These are phyloP conservation scores for Cymbopogon flexuosus DNA, from an alignment of 202 grass and related monocot genomes.

Conservation along the genomic window DNA sequence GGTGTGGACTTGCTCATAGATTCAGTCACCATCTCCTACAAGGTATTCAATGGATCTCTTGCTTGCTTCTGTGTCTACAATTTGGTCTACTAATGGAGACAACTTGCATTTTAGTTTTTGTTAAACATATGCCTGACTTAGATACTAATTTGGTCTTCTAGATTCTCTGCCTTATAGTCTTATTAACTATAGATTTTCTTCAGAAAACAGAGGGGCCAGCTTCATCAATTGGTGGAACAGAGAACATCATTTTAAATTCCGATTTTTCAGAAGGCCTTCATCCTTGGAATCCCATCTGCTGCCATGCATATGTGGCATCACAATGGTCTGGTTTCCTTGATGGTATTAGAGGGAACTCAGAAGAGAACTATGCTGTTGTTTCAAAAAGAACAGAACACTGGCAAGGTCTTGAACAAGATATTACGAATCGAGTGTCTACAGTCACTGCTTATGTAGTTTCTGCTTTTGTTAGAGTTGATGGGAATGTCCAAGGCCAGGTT, in stretches of 20 bases:
- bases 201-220: conserved; percentile 52
- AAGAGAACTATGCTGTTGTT: conserved; percentile 71
- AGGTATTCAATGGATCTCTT: conserved; percentile 41
- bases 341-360: conserved; percentile 60
- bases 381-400: conserved; percentile 67
- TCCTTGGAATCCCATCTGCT: conserved; percentile 57
- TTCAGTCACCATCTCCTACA: conserved; percentile 58
- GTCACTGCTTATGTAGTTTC: conserved; percentile 46
- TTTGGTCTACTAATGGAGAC: neutral
- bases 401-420: conserved; percentile 86
- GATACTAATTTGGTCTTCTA: neutral
- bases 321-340: conserved; percentile 77
- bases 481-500: conserved; percentile 40
- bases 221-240: conserved; percentile 20
- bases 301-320: conserved; percentile 85
- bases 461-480: conserved; percentile 65
- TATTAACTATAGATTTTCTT: conserved; percentile 33
- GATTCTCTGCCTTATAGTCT: neutral
- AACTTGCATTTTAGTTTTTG: conserved; percentile 1
- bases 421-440: conserved; percentile 58
- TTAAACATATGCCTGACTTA: neutral
- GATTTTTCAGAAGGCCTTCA: conserved; percentile 71
- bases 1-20: conserved; percentile 80
- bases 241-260: conserved; percentile 63
- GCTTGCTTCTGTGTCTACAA: conserved; percentile 13